Base-by-base conservation (phyloP, 2,329 filamentous ascomycete genomes). In the Fonsecaea pugnacius region DNA sequence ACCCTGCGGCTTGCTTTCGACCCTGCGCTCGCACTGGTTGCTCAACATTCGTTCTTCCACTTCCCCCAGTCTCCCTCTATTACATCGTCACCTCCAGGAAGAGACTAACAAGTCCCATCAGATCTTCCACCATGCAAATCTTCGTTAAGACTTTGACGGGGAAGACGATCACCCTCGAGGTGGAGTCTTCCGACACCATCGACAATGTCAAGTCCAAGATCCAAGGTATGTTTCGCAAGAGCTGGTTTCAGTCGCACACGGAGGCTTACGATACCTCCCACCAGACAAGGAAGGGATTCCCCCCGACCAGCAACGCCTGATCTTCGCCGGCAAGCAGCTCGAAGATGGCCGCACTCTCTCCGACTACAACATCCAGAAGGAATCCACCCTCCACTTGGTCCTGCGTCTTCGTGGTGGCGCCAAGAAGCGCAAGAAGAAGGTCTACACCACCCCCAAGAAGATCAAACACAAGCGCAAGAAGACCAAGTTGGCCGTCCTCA, bases 391-490 rank as follows among this genome's bases (percentile, higher is more conserved):
- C 73, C 95, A 99, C 85, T 86, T 98, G 75, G 95, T 99, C 76
- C 90, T 99, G 76, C 92, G 95, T 80, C 92, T 99, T 69, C 95
- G 94, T 88, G 95, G 95, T 87, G 95, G 94, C 83, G 93, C 83
- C 80, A 99, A 99, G 92, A 97, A 98, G 91, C 89, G 96, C 84
- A 99, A 99, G 92, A 96, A 96, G 92, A 99, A 99, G 93, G 95
- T 99, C 75, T 99, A 99, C 91, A 98, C 92, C 81, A 99, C 95
- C 78, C 95, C 95, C 82, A 99, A 99, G 93, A 99, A 99, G 92
- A 99, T 99, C 91, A 99, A 99, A 95, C 95, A 99, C 90, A 99
- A 99, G 93, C 91, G 92, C 87, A 99, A 98, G 92, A 99, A 99
- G 94, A 96, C 91, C 89, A 99, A 99, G 91, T 86, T 99, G 82